Evolutionary conservation across 768 basidiomycete species (phyloP).

Genomic region (Mycena olivaceomarginata): DNA sequence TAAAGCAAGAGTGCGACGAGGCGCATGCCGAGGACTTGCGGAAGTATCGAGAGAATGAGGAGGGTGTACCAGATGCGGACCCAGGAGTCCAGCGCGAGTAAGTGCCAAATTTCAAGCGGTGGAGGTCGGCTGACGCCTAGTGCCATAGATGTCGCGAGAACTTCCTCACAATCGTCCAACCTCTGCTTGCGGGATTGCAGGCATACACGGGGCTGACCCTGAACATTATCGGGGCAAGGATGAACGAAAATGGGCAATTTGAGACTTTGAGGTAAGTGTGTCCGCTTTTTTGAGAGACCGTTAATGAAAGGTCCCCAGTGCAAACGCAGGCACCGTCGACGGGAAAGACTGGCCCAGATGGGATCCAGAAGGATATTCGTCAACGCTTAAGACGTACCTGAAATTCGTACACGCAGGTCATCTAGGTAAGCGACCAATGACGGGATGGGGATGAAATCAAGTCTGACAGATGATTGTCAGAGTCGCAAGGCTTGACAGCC

Average conservation of each 20-base stretch:
- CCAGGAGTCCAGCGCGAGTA: neutral
- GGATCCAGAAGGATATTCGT: neutral
- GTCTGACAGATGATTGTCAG: no score
- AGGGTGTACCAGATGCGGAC: neutral
- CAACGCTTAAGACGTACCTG: neutral
- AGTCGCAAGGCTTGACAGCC: no score
- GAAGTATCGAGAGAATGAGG: neutral
- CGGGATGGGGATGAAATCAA: no score
- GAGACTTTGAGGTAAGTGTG: neutral
- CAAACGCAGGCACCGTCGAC: neutral
- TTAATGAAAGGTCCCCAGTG: neutral
- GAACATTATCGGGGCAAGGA: neutral
- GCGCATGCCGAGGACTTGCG: neutral
- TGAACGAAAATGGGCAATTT: neutral
- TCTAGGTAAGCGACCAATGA: neutral
- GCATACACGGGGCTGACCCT: slow-evolving; percentile 14
- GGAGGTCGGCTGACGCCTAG: no score
- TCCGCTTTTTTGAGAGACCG: no score
- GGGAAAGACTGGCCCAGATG: slow-evolving; percentile 13
- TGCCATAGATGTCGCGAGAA: neutral
- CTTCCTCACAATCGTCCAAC: neutral
- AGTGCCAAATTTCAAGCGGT: neutral
- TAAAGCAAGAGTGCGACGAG: neutral
- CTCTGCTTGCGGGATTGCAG: neutral
- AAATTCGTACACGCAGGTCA: slow-evolving; percentile 2